phyloP scores from a whole-genome alignment of 2,329 filamentous ascomycete species.

The Cladosporium sp. region DNA sequence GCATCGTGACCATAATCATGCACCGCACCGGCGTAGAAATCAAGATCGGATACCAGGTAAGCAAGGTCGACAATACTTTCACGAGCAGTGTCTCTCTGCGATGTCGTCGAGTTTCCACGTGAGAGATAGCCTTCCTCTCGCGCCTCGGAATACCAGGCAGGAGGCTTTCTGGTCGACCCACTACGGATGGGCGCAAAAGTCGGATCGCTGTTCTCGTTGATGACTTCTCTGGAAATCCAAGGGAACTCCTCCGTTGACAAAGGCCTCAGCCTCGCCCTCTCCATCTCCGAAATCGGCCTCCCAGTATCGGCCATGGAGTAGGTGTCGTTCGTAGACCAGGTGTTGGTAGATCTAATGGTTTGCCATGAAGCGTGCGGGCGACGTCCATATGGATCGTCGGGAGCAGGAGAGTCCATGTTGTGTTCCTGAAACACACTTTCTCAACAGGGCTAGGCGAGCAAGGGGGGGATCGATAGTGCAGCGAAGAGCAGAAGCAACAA shows the following conservation, averaged over 20 bases:
- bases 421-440: constrained; percentile 5
- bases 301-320: constrained; percentile 10
- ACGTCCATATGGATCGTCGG: constrained; percentile 12
- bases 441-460: constrained; percentile 10
- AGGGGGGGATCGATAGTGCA: constrained; percentile 7
- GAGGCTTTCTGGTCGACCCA: constrained; percentile 21
- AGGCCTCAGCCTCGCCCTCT: constrained; percentile 12
- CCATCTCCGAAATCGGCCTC: constrained; percentile 11
- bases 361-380: constrained; percentile 11
- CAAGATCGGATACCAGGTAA: constrained; percentile 32
- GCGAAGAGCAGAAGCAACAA: background rate
- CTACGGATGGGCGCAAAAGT: constrained; percentile 23
- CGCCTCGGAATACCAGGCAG: constrained; percentile 30
- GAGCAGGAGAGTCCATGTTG: constrained; percentile 9
- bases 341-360: constrained; percentile 10
- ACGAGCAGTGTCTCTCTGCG: constrained; percentile 23
- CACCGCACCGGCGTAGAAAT: constrained; percentile 34
- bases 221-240: constrained; percentile 27
- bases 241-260: constrained; percentile 28
- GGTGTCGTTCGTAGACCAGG: constrained; percentile 11
- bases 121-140: constrained; percentile 21
- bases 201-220: constrained; percentile 17
- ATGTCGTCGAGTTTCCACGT: constrained; percentile 20
- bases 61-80: constrained; percentile 32
- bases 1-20: constrained; percentile 32